phyloP scores from a whole-genome alignment of 1,139 yeast species.

The Blastobotrys buckinghamii region DNA sequence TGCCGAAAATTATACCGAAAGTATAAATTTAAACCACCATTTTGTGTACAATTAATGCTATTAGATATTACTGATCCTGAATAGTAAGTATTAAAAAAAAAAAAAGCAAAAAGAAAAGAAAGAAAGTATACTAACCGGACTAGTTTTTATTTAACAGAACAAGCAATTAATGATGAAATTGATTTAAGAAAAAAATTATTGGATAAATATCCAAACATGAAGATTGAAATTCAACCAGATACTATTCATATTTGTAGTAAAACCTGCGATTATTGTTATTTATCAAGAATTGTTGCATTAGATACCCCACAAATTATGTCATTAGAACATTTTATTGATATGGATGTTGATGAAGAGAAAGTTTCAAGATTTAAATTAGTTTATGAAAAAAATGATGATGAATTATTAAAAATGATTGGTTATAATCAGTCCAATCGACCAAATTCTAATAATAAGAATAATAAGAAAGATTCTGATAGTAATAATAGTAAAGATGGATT shows the following conservation, averaged over 20 bases:
- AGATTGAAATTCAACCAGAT: background rate
- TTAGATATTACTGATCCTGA: constrained; percentile 25
- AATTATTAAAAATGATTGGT: constrained; percentile 4
- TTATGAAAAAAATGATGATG: constrained; percentile 15
- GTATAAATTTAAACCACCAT: constrained; percentile 30
- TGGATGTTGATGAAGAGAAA: constrained; percentile 21
- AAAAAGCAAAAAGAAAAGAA: background rate
- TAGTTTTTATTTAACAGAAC: background rate
- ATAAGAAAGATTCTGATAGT: constrained; percentile 47
- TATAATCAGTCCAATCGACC: too few relatives aligned
- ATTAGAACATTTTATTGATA: constrained; percentile 39
- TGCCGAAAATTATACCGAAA: constrained; percentile 27
- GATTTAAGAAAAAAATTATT: constrained; percentile 6
- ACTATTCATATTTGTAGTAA: constrained; percentile 17
- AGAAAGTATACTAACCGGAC: background rate
- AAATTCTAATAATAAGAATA: constrained; percentile 21
- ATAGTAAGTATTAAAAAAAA: background rate
- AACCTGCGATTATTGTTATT: constrained; percentile 27
- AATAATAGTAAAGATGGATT: constrained; percentile 39
- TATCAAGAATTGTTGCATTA: constrained; percentile 23
- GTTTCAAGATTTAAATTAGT: constrained; percentile 15
- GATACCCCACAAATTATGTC: constrained; percentile 28
- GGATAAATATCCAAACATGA: constrained; percentile 8
- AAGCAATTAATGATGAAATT: constrained; percentile 8
- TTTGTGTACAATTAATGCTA: constrained; percentile 32